Evolutionary conservation across 176 grass and related monocot species (phyloP), one percentile per base, ranked within the genome.

Genomic region (Raddia guianensis): DNA sequence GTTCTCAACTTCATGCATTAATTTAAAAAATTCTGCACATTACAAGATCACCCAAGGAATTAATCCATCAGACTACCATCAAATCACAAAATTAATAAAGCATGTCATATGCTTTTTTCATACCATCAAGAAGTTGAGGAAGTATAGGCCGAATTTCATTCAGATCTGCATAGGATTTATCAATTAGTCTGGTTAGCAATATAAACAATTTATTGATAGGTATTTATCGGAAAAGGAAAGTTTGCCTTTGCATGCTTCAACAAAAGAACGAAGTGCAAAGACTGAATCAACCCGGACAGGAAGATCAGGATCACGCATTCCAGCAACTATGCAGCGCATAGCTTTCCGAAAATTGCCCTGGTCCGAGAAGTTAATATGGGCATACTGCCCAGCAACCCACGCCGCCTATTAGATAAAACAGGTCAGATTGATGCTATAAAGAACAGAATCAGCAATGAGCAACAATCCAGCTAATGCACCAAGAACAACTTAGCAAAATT

Each of bases 311-410:
- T 97, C 94, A 52, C 81, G 68, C 89, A 97, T 80, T 65, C 91
- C 89, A 81, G 83, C 76, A 9, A 97, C 87, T 49, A 97, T 89
- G 78, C 54, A 89, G 42, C 87, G 89, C 83, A 97, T 91, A 4
- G 89, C 91, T 55, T 27, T 87, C 53, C 81, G 89, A 65, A 97
- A 97, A 69, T 93, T 93, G 59, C 73, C 76, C 3, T 69, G 86
- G 10, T 93, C 86, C 35, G 66, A 87, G 56, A 97, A 97, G 67
- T 83, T 93, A 66, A 97, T 93, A 84, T 93, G 91, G 21, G 94
- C 94, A 89, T 97, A 97, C 85, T 97, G 94, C 43, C 94, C 94
- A 84, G 94, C 91, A 87, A 97, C 94, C 94, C 94, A 97, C 83
- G 91, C 94, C 66, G 94, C 94, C 94, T 97, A 77, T 54, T 77